phyloP scores from a whole-genome alignment of 2,329 filamentous ascomycete species.

The Colletotrichum destructivum region DNA sequence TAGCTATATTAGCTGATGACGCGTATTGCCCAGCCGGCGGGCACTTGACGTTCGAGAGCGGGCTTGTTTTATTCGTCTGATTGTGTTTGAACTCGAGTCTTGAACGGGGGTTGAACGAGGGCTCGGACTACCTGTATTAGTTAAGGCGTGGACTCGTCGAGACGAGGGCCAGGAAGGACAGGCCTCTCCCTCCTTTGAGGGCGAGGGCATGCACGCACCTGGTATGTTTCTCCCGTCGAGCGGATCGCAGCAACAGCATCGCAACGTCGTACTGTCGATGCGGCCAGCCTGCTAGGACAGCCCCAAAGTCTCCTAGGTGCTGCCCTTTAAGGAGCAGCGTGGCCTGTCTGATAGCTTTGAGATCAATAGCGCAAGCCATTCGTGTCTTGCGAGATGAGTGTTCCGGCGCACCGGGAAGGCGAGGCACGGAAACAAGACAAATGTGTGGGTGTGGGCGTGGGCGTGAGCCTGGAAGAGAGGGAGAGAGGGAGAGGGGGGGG shows the following conservation, averaged over 20 bases:
- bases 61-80: conserved; percentile 15
- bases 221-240: too few species aligned
- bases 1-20: conserved; percentile 1
- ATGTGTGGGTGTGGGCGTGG: neutral
- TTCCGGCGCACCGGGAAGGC: neutral
- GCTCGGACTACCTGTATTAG: neutral
- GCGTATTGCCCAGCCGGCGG: neutral
- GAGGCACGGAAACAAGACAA: too few species aligned
- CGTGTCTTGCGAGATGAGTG: neutral
- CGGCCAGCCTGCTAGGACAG: too few species aligned
- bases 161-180: neutral
- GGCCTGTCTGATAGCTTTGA: neutral
- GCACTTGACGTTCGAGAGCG: conserved; percentile 20
- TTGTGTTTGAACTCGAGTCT: neutral
- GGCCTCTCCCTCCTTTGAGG: neutral
- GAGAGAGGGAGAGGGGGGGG: neutral
- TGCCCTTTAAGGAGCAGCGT: neutral
- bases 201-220: too few species aligned
- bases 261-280: neutral
- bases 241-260: neutral
- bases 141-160: too few species aligned
- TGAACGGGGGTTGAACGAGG: neutral
- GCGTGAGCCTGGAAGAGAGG: too few species aligned
- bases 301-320: neutral
- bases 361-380: conserved; percentile 17